phyloP scores from a whole-genome alignment of 208 protist species.

The Phytomonas sp. region DNA sequence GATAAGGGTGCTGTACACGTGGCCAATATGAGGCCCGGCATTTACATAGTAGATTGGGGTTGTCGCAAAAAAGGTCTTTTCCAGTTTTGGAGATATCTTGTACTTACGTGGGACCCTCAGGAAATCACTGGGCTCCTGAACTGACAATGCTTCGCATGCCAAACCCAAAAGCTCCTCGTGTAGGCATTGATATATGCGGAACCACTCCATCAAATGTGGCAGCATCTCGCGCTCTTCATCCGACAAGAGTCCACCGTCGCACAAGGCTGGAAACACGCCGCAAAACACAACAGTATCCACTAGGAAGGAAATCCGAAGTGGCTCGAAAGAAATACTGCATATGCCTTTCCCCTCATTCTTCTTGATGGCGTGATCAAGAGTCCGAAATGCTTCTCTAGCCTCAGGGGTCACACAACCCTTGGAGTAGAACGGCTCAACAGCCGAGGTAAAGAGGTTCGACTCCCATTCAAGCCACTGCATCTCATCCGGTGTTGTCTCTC shows the following conservation, averaged over 20 bases:
- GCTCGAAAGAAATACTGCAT: constrained; percentile 5
- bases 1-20: constrained; percentile 88
- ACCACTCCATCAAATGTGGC: constrained; percentile 67
- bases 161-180: constrained; percentile 48
- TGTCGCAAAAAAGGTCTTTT: constrained; percentile 82
- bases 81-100: constrained; percentile 45
- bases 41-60: constrained; percentile 93
- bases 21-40: constrained; percentile 87
- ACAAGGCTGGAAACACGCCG: constrained; percentile 71
- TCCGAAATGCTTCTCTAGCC: constrained; percentile 34
- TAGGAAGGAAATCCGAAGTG: constrained; percentile 37
- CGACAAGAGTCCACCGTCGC: constrained; percentile 63
- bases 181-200: constrained; percentile 37
- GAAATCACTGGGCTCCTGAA: constrained; percentile 80
- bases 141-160: constrained; percentile 54
- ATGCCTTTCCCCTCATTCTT: constrained; percentile 28
- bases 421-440: constrained; percentile 64
- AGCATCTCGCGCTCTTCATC: constrained; percentile 29
- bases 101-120: constrained; percentile 65
- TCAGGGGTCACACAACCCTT: constrained; percentile 46
- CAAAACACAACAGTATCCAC: constrained; percentile 66
- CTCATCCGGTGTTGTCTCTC: constrained; percentile 36
- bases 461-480: constrained; percentile 84
- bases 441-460: constrained; percentile 44
- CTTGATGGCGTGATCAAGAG: constrained; percentile 42